These are phyloP conservation scores for Phoenix roebelenii DNA, from an alignment of 176 grass and related monocot species.

Conservation along the genomic window DNA sequence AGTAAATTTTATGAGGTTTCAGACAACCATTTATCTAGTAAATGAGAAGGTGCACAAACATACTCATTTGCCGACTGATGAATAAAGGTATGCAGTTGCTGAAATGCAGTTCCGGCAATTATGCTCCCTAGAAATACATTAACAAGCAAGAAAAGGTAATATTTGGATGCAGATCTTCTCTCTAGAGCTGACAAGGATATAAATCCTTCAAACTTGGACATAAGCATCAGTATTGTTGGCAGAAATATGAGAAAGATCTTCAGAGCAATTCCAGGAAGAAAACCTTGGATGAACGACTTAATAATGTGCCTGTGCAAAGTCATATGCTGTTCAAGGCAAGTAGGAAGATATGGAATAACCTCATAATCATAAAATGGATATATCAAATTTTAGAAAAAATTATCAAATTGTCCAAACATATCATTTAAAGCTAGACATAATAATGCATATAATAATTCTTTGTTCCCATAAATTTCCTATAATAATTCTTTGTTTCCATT, in stretches of 20 bases:
- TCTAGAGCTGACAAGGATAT: slow-evolving; percentile 5
- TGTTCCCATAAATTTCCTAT: too few relatives aligned
- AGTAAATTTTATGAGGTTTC: too few relatives aligned
- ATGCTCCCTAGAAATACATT: slow-evolving; percentile 19
- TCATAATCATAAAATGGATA: too few relatives aligned
- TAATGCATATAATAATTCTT: too few relatives aligned
- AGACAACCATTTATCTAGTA: too few relatives aligned
- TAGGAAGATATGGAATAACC: too few relatives aligned
- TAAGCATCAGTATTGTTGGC: slow-evolving; percentile 17
- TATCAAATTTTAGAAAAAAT: too few relatives aligned
- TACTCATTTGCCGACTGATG: slow-evolving; percentile 15
- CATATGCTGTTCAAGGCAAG: not conserved
- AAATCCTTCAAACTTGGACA: slow-evolving; percentile 16
- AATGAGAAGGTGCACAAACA: not conserved
- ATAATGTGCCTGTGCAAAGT: slow-evolving; percentile 1
- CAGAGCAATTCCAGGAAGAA: slow-evolving; percentile 15
- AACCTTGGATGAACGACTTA: slow-evolving; percentile 17
- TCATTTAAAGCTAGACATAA: too few relatives aligned
- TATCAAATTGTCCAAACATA: too few relatives aligned
- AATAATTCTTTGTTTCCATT: too few relatives aligned
- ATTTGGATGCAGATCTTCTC: slow-evolving; percentile 20
- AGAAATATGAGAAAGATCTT: slow-evolving; percentile 23
- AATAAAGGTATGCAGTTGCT: slow-evolving; percentile 7
- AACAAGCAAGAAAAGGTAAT: slow-evolving; percentile 7
- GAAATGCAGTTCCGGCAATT: slow-evolving; percentile 2